Evolutionary conservation across 768 basidiomycete species (phyloP).

Genomic region (Suillus plorans): DNA sequence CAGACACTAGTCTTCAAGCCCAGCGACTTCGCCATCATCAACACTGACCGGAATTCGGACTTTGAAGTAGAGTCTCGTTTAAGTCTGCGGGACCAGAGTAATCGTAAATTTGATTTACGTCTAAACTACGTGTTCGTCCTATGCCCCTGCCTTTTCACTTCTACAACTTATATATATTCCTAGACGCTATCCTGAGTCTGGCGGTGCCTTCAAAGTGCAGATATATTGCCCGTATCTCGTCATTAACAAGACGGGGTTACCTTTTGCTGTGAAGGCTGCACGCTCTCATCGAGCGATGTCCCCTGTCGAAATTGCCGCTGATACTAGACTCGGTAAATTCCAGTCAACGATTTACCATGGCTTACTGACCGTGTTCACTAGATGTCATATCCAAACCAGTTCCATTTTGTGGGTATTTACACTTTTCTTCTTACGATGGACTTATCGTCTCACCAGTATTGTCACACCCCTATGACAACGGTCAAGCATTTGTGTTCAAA

Average conservation of each 20-base stretch:
- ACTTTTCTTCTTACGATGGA: conserved; percentile 3
- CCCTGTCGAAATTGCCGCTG: conserved; percentile 83
- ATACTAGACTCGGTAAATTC: conserved; percentile 56
- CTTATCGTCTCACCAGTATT: conserved; percentile 55
- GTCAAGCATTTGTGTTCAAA: conserved; percentile 82
- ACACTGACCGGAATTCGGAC: conserved; percentile 87
- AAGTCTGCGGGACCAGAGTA: conserved; percentile 67
- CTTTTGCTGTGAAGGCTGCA: conserved; percentile 70
- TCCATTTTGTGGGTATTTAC: conserved; percentile 76
- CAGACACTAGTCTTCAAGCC: conserved; percentile 72
- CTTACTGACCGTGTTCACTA: conserved; percentile 20
- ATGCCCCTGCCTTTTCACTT: not conserved
- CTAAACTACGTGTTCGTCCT: conserved; percentile 87
- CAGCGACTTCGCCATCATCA: conserved; percentile 97
- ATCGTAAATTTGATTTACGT: conserved; percentile 75
- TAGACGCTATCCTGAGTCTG: conserved; percentile 82
- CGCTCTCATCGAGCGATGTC: conserved; percentile 61
- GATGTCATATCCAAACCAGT: conserved; percentile 51
- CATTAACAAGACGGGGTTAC: conserved; percentile 88
- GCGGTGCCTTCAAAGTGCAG: conserved; percentile 95
- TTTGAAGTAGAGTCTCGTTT: conserved; percentile 78
- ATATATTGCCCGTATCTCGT: conserved; percentile 89
- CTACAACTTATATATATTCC: conserved; percentile 11
- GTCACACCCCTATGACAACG: conserved; percentile 76
- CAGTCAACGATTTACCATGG: not conserved